Percentiles rank a stretch among this genome's conserved stretches.
phyloP scores from a whole-genome alignment of 2,329 filamentous ascomycete genomes.

The Apiospora sp. region DNA sequence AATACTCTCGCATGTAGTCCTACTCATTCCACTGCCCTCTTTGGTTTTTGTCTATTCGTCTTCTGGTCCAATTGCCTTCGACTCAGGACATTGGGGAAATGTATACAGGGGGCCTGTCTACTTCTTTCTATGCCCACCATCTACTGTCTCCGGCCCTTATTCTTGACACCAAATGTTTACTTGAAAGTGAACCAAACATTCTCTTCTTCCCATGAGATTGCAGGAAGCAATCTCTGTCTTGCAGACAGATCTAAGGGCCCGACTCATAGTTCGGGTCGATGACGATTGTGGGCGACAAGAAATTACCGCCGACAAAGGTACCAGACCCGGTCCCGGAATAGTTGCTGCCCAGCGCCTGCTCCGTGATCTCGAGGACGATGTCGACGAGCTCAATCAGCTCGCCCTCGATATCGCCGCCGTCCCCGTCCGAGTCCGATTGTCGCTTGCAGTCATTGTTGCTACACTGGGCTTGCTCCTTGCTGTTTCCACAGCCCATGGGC shows the following conservation, averaged over 20 bases:
- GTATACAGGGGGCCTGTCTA: neutral
- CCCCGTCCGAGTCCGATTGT: conserved; percentile 8
- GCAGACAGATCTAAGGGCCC: neutral
- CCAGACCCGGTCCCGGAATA: neutral
- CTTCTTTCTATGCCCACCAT: neutral
- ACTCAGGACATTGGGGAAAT: neutral
- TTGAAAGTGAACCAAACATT: neutral
- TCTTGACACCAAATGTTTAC: neutral
- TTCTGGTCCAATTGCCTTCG: neutral
- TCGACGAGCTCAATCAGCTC: conserved; percentile 1
- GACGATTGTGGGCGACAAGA: conserved; percentile 15
- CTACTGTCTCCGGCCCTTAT: neutral
- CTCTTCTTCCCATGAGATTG: neutral
- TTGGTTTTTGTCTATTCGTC: neutral
- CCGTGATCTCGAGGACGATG: neutral
- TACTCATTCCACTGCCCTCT: neutral
- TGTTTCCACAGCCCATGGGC: neutral
- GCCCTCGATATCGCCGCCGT: neutral
- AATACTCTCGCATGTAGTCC: neutral
- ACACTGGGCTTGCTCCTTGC: neutral
- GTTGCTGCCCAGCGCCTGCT: conserved; percentile 1
- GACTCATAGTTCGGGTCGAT: neutral
- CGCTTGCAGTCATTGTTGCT: neutral
- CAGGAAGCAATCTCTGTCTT: too few relatives aligned
- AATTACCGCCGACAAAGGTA: conserved; percentile 15